Percentiles rank a stretch among this genome's conserved stretches.
phyloP scores from a whole-genome alignment of 1,284 basidiomycete genomes.

The Cronartium quercuum region DNA sequence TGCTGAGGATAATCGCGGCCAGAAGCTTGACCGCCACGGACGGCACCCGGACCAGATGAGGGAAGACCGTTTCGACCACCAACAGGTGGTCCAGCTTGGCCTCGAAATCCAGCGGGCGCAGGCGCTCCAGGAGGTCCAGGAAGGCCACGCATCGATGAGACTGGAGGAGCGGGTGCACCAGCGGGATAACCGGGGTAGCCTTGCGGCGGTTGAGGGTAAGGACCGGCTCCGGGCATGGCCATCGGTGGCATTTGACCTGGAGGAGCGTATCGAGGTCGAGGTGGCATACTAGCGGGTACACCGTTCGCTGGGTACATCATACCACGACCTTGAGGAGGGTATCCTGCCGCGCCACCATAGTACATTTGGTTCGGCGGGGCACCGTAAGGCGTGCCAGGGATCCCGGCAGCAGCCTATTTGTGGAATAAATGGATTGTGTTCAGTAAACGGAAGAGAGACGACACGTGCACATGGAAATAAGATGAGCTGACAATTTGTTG shows the following conservation, averaged over 20 bases:
- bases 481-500: constrained; percentile 62
- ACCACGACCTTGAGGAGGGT: constrained; percentile 61
- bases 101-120: constrained; percentile 31
- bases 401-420: constrained; percentile 62
- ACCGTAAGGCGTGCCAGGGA: constrained; percentile 59
- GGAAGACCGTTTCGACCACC: constrained; percentile 30
- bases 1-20: constrained; percentile 14
- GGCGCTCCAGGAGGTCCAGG: constrained; percentile 43
- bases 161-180: constrained; percentile 49
- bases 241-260: constrained; percentile 68
- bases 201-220: constrained; percentile 44
- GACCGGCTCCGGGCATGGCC: constrained; percentile 50
- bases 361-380: constrained; percentile 42
- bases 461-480: not conserved
- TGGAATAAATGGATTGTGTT: not conserved
- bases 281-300: constrained; percentile 69
- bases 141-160: constrained; percentile 40
- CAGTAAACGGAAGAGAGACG: not conserved
- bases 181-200: constrained; percentile 51
- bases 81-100: constrained; percentile 5
- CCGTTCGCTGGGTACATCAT: constrained; percentile 60
- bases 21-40: constrained; percentile 12
- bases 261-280: constrained; percentile 73
- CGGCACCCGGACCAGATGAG: constrained; percentile 5
- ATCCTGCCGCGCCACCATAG: constrained; percentile 42